Evolutionary conservation across 257 asterid genomes (phyloP).

Genomic region (Rehmannia glutinosa): DNA sequence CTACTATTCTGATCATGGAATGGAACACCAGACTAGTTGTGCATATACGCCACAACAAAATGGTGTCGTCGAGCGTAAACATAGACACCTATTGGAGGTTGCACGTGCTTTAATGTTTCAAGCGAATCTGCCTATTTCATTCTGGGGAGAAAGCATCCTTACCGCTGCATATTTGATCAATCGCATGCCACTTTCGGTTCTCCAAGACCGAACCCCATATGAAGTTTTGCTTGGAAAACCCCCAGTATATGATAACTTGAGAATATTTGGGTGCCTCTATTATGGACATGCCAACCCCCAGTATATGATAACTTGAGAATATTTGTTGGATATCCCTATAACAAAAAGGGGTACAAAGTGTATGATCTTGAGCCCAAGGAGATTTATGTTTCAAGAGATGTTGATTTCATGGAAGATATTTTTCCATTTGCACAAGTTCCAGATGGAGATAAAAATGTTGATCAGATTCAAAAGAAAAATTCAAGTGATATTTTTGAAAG

Average conservation of each 20-base stretch:
- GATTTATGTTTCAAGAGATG: too few species aligned
- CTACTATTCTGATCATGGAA: neutral
- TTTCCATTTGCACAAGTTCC: too few species aligned
- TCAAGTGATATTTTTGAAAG: too few species aligned
- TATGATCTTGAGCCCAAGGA: too few species aligned
- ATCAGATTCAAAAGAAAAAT: too few species aligned
- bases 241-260: too few species aligned
- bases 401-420: too few species aligned
- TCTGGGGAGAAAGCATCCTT: neutral
- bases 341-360: too few species aligned
- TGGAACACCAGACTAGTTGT: neutral
- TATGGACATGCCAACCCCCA: neutral
- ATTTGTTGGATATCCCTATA: conserved; percentile 12
- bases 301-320: conserved; percentile 15
- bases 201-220: neutral
- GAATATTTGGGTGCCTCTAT: too few species aligned
- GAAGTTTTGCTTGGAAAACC: neutral
- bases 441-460: too few species aligned
- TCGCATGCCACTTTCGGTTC: neutral
- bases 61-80: too few species aligned
- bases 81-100: neutral
- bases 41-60: too few species aligned
- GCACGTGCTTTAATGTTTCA: neutral
- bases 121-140: neutral
- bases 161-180: neutral